Evolutionary conservation across 805 yeast species (phyloP), one percentile per base, ranked within the genome.

Genomic region (Geotrichum ghanense): DNA sequence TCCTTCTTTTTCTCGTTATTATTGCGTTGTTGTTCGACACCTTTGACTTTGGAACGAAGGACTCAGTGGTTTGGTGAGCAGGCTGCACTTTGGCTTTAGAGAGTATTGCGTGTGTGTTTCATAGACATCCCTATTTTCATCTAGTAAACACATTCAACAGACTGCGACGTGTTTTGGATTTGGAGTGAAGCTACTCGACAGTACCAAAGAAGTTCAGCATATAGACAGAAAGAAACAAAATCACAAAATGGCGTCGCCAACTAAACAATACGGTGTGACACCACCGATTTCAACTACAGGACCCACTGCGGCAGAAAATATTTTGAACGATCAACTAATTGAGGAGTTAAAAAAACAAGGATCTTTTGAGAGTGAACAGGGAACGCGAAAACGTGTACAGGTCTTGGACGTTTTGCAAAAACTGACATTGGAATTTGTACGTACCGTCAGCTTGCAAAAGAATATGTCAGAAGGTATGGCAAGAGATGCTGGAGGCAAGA

Each of bases 381-480:
- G 85, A 45, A 85, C 97, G 0, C 77, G 73, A 53, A 84, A 81
- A 58, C 56, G 98, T 59, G 83, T 79, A 1, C 78, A 82, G 51
- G 90, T 86, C 7, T 71, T 92, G 35, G 71, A 73, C 43, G 68
- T 74, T 4, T 63, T 92, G 51, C 97, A 92, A 61, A 72, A 76
- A 51, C 58, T 92, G 56, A 76, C 84, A 0, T 76, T 81, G 56
- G 85, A 82, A 52, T 90, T 90, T 65, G 98, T 92, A 1, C 83
- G 77, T 57, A 74, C 67, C 12, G 97, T 88, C 6, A 82, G 94
- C 2, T 73, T 76, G 52, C 76, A 73, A 51, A 88, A 83, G 59
- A 89, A 90, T 59, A 88, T 92, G 96, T 79, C 88, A 27, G 97
- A 92, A 50, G 96, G 97, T 1, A 88, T 92, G 97, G 95, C 97